Evolutionary conservation across 106 monocot genomes (phyloP).

Genomic region (Posidonia australis): DNA sequence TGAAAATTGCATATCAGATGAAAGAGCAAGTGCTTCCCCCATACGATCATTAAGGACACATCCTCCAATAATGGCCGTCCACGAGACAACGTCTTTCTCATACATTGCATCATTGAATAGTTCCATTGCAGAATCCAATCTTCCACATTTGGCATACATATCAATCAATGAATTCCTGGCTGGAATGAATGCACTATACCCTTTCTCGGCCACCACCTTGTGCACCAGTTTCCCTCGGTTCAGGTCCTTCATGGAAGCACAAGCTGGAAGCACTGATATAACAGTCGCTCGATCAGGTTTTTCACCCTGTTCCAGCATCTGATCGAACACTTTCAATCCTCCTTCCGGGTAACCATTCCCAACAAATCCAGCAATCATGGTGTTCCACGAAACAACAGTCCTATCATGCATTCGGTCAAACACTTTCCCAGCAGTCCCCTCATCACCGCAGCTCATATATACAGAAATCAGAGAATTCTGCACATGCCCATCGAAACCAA

Average conservation of each 20-base stretch:
- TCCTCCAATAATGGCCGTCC: constrained; percentile 68
- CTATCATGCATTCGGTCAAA: constrained; percentile 32
- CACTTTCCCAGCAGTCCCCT: constrained; percentile 16
- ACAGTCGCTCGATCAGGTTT: constrained; percentile 31
- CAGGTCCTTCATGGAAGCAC: constrained; percentile 40
- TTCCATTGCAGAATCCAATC: constrained; percentile 42
- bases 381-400: constrained; percentile 47
- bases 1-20: constrained; percentile 24
- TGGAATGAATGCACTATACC: constrained; percentile 15
- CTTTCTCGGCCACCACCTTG: constrained; percentile 20
- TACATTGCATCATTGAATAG: constrained; percentile 33
- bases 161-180: constrained; percentile 68
- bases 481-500: constrained; percentile 29
- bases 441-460: constrained; percentile 39
- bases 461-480: constrained; percentile 39
- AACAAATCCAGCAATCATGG: constrained; percentile 37
- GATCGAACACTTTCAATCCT: constrained; percentile 34
- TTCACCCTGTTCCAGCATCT: constrained; percentile 22
- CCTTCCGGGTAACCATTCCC: constrained; percentile 28
- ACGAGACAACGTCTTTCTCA: constrained; percentile 47
- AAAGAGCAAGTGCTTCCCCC: constrained; percentile 30
- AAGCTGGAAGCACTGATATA: constrained; percentile 59
- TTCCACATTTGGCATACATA: constrained; percentile 72
- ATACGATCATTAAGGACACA: constrained; percentile 28
- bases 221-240: constrained; percentile 34